These are phyloP conservation scores for Penicillium fimorum DNA, from an alignment of 495 filamentous ascomycete genomes.

Conservation along the genomic window DNA sequence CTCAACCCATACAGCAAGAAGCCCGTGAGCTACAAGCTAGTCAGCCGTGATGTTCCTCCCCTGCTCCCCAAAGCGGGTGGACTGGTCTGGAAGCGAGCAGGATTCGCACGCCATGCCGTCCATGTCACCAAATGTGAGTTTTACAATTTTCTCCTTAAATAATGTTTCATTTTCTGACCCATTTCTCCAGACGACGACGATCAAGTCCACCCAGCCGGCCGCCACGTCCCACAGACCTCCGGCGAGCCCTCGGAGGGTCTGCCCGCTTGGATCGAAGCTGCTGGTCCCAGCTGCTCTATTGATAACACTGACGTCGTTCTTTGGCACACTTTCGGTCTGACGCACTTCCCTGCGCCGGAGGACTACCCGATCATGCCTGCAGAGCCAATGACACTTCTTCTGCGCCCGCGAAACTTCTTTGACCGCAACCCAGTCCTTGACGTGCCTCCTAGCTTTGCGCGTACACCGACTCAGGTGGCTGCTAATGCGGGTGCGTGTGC, in stretches of 20 bases:
- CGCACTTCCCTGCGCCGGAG: slow-evolving; percentile 88
- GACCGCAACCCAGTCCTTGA: slow-evolving; percentile 80
- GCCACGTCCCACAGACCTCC: slow-evolving; percentile 90
- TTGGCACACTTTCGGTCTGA: slow-evolving; percentile 95
- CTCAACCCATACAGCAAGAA: slow-evolving; percentile 83
- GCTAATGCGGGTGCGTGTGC: slow-evolving; percentile 43
- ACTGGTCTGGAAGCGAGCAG: slow-evolving; percentile 90
- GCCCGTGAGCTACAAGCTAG: slow-evolving; percentile 86
- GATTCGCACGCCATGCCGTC: slow-evolving; percentile 87
- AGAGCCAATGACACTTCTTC: slow-evolving; percentile 80
- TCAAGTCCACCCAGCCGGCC: slow-evolving; percentile 87
- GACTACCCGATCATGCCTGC: slow-evolving; percentile 96
- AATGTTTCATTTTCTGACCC: slow-evolving; percentile 6
- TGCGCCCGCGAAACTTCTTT: slow-evolving; percentile 89
- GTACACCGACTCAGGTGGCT: slow-evolving; percentile 70
- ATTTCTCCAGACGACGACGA: slow-evolving; percentile 65
- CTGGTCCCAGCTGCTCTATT: slow-evolving; percentile 65
- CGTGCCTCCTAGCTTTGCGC: slow-evolving; percentile 76
- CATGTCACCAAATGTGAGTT: slow-evolving; percentile 86
- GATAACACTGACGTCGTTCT: slow-evolving; percentile 87
- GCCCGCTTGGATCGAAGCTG: slow-evolving; percentile 73
- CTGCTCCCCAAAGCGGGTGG: slow-evolving; percentile 82
- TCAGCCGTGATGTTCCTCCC: slow-evolving; percentile 76
- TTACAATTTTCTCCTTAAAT: not conserved
- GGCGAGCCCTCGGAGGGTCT: slow-evolving; percentile 78